phyloP scores from a whole-genome alignment of 1,284 basidiomycete genomes.

The Trichosporon coremiiforme region DNA sequence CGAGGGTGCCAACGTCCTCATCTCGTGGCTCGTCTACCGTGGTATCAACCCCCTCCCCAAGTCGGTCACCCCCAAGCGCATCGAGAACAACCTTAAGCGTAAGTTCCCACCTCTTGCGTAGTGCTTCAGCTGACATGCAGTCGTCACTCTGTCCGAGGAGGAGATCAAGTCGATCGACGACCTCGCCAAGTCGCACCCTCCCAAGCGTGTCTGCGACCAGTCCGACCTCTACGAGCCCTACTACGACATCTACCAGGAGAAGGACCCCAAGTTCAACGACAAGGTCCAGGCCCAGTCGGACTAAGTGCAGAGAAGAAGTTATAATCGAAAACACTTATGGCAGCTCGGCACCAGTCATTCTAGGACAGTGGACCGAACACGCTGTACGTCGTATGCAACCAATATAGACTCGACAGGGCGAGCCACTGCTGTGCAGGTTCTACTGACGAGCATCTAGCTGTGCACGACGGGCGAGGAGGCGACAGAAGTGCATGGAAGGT shows the following conservation, averaged over 20 bases:
- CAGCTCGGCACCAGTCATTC: neutral
- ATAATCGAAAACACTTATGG: neutral
- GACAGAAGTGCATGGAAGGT: neutral
- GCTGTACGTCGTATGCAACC: constrained; percentile 14
- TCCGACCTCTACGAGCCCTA: constrained; percentile 35
- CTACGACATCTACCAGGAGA: constrained; percentile 61
- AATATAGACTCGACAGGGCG: neutral
- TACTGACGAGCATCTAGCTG: neutral
- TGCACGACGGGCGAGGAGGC: neutral
- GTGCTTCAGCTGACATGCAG: constrained; percentile 22
- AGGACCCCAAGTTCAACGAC: constrained; percentile 59
- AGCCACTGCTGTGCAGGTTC: neutral
- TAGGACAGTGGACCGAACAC: neutral
- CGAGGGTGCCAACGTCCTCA: constrained; percentile 74
- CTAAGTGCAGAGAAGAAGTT: neutral
- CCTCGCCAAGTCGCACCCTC: constrained; percentile 43
- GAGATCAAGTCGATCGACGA: constrained; percentile 49
- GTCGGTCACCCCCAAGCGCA: constrained; percentile 56
- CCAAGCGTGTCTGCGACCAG: constrained; percentile 54
- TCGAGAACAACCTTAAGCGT: constrained; percentile 55
- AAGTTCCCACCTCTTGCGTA: constrained; percentile 20
- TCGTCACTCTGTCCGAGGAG: constrained; percentile 48
- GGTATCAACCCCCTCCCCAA: constrained; percentile 63
- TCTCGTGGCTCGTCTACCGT: constrained; percentile 78
- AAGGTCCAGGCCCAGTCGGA: constrained; percentile 38